These are phyloP conservation scores for Bipolaris cookei DNA, from an alignment of 2,329 filamentous ascomycete genomes.

Conservation along the genomic window DNA sequence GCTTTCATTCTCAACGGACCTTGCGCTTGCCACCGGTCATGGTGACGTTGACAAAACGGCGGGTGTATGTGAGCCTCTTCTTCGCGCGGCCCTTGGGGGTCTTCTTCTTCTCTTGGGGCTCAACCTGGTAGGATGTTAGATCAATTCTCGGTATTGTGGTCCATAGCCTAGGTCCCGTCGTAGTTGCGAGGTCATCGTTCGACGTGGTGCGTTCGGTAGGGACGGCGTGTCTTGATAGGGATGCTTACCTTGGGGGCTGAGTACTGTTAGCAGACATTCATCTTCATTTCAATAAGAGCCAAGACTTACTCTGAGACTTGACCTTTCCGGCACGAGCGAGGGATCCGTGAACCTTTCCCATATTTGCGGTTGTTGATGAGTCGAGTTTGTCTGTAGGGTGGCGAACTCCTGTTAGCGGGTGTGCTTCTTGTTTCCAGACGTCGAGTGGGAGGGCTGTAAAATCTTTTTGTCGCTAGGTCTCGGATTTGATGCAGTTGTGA, in stretches of 20 bases:
- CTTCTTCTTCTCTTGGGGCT: constrained; percentile 95
- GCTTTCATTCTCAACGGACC: constrained; percentile 61
- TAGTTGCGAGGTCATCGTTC: neutral
- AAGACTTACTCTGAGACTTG: constrained; percentile 65
- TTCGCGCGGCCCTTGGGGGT: constrained; percentile 94
- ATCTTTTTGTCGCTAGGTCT: constrained; percentile 14
- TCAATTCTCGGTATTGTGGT: neutral
- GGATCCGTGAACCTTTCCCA: constrained; percentile 94
- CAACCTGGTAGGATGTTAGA: constrained; percentile 65
- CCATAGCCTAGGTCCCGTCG: neutral
- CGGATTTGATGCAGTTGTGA: constrained; percentile 1
- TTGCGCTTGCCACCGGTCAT: constrained; percentile 98
- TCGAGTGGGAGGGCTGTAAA: constrained; percentile 1
- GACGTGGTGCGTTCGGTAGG: constrained; percentile 2
- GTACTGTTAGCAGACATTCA: constrained; percentile 25
- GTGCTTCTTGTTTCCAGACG: constrained; percentile 10
- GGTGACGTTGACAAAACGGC: constrained; percentile 98
- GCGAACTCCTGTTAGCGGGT: constrained; percentile 37
- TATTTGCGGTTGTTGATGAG: constrained; percentile 62
- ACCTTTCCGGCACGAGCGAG: constrained; percentile 97
- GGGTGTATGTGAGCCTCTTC: constrained; percentile 96
- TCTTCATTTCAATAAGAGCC: neutral
- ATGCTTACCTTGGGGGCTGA: constrained; percentile 38
- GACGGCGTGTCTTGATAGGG: constrained; percentile 1
- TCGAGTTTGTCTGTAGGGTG: constrained; percentile 41